Conservation (phyloP, 2,329 filamentous ascomycete species). For the Acrodontium crateriforme region DNA sequence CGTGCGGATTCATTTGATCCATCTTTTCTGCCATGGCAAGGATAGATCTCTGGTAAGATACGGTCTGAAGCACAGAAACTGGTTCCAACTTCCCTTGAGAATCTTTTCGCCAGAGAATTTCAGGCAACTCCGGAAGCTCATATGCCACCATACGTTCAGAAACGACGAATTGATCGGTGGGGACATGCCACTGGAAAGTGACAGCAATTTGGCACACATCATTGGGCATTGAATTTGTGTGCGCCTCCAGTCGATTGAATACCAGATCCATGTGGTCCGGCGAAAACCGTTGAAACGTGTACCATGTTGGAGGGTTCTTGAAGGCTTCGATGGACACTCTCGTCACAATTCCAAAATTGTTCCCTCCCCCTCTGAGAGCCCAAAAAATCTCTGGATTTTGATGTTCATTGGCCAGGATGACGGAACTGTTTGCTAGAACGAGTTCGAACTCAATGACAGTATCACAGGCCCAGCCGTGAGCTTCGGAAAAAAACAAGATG, state of each 20-base stretch:
- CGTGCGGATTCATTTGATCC: slow-evolving; percentile 3
- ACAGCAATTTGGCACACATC: slow-evolving; percentile 2
- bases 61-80: too few species aligned
- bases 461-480: slow-evolving; percentile 18
- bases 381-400: slow-evolving; percentile 11
- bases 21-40: too few species aligned
- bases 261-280: slow-evolving; percentile 3
- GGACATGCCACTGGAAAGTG: slow-evolving; percentile 3
- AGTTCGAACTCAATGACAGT: slow-evolving; percentile 17
- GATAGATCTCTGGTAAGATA: too few species aligned
- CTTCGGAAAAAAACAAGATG: slow-evolving; percentile 16
- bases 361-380: slow-evolving; percentile 14
- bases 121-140: too few species aligned
- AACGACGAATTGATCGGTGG: slow-evolving; percentile 4
- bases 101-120: too few species aligned
- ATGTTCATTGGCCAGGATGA: slow-evolving; percentile 11
- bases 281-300: slow-evolving; percentile 1
- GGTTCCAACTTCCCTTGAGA: too few species aligned
- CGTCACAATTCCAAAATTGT: slow-evolving; percentile 19
- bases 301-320: slow-evolving; percentile 8
- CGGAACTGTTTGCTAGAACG: slow-evolving; percentile 12
- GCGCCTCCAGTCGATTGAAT: slow-evolving; percentile 4
- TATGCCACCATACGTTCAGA: too few species aligned
- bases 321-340: slow-evolving; percentile 13
- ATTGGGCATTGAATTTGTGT: slow-evolving; percentile 3